Conservation (phyloP, 805 yeast genomes). For the Jamesozyma hellenica region DNA sequence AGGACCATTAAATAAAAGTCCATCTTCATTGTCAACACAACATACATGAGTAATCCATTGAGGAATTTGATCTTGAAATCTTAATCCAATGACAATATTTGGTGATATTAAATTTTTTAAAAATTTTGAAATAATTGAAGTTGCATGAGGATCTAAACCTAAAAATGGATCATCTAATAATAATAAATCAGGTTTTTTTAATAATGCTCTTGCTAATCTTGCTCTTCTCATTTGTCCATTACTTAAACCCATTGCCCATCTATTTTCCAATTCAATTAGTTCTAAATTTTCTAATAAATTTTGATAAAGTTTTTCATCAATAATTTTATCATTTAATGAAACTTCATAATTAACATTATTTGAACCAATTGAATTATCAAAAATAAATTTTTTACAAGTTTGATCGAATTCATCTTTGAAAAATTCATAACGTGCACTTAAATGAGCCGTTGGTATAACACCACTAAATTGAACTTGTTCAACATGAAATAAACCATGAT, state of each 20-base stretch:
- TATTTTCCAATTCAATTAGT: conserved; percentile 45
- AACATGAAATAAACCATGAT: conserved; percentile 3
- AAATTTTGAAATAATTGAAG: conserved; percentile 43
- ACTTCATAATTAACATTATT: conserved; percentile 35
- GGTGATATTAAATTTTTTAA: conserved; percentile 8
- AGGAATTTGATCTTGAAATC: conserved; percentile 70
- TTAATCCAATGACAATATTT: conserved; percentile 62
- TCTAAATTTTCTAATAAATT: conserved; percentile 41
- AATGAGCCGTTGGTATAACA: conserved; percentile 48
- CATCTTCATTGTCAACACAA: conserved; percentile 42
- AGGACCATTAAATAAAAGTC: conserved; percentile 43
- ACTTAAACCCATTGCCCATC: conserved; percentile 80
- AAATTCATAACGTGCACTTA: conserved; percentile 83
- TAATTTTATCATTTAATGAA: conserved; percentile 16
- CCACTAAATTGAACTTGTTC: conserved; percentile 38
- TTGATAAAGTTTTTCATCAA: conserved; percentile 32
- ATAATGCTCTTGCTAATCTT: conserved; percentile 65
- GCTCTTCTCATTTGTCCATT: conserved; percentile 94
- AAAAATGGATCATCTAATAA: conserved; percentile 86
- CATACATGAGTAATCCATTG: conserved; percentile 70
- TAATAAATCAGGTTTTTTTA: conserved; percentile 53
- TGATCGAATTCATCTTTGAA: conserved; percentile 79
- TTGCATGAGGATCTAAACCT: conserved; percentile 76
- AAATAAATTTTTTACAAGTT: conserved; percentile 50
- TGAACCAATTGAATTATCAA: conserved; percentile 37